Evolutionary conservation across 176 grass and related monocot species (phyloP).

Genomic region (Rhynchospora tenuis): DNA sequence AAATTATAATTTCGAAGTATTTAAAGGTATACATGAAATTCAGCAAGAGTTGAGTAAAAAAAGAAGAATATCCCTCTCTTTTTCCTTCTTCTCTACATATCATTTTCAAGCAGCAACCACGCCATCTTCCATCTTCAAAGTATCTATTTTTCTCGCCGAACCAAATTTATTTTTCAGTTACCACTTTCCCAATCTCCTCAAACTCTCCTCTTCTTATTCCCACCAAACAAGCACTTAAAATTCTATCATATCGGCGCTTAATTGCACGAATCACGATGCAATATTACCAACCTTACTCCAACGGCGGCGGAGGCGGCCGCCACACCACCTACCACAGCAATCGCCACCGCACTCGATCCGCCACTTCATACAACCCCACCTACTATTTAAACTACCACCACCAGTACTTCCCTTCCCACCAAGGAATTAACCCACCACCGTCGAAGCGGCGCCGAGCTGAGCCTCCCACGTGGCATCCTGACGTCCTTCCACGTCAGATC

Average conservation of each 20-base stretch:
- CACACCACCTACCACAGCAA: neutral
- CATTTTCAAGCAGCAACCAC: neutral
- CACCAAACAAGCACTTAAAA: neutral
- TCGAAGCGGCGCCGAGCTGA: conserved; percentile 19
- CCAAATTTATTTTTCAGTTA: conserved; percentile 2
- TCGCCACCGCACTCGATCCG: conserved; percentile 14
- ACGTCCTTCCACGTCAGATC: conserved; percentile 8
- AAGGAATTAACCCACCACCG: conserved; percentile 8
- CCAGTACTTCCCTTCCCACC: conserved; percentile 3
- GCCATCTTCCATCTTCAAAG: neutral
- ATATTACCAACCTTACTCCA: conserved; percentile 7
- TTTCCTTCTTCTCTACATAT: neutral
- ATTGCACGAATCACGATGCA: conserved; percentile 15
- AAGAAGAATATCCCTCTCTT: neutral
- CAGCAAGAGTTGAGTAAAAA: too few species aligned
- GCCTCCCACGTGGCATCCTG: conserved; percentile 12
- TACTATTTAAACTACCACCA: conserved; percentile 3
- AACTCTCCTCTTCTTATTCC: neutral
- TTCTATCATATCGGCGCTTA: neutral
- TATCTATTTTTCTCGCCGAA: neutral
- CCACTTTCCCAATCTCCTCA: conserved; percentile 21
- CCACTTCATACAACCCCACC: neutral
- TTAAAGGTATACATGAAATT: too few species aligned
- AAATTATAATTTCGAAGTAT: too few species aligned
- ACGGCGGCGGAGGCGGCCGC: neutral